Base-by-base conservation (phyloP, 2,329 filamentous ascomycete genomes). In the Xylariaceae sp. region DNA sequence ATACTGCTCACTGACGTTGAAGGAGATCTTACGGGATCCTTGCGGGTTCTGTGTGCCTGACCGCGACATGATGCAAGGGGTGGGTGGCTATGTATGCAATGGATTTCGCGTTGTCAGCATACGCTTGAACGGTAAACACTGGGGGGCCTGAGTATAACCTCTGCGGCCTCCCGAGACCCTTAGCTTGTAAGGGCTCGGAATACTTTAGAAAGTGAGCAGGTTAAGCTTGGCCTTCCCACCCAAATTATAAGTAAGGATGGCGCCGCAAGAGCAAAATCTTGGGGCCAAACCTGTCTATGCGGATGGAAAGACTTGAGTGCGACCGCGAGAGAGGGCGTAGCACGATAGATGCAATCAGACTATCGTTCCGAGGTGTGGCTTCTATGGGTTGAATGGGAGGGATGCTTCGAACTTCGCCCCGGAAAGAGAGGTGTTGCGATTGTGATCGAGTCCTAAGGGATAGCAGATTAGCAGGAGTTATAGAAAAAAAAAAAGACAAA, bases 1-100 rank as follows among this genome's bases (percentile, higher is more conserved):
- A 72, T 99, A 99, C 74, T 99, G 94, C 74, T 99, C 94, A 69
- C 91, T 96, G 60, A 99, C 94, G 70, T 99, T 99, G 85, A 99
- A 99, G 54, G 91, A 97, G 72, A 99, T 99, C 83, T 97, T 99
- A 71, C 94, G 83, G 66, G 85, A 86, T 66, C 81, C 81, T 67
- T 79, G 74, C 55, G 79, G 74, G 72, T 78, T 83, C 66, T 77
- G 80, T 62, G 79, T 72, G 67, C 77, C 74, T 56, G 80, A 68
- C 67, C 80, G 80, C 68, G 80, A 83, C 80, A 84, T 83, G 67
- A 42, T 61, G 42, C 39, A 47, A 59, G 6, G 19, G 31, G 50
- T 9, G 19, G 31, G 50, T 9, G 47, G 44, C 31, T 42, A 46
- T 9, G 19, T 35, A 27, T 31, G 34, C 44, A 31, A 31, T 48